Evolutionary conservation across 306 rosid genomes (phyloP), one percentile per base, ranked within the genome.

Genomic region (Prinsepia uniflora): DNA sequence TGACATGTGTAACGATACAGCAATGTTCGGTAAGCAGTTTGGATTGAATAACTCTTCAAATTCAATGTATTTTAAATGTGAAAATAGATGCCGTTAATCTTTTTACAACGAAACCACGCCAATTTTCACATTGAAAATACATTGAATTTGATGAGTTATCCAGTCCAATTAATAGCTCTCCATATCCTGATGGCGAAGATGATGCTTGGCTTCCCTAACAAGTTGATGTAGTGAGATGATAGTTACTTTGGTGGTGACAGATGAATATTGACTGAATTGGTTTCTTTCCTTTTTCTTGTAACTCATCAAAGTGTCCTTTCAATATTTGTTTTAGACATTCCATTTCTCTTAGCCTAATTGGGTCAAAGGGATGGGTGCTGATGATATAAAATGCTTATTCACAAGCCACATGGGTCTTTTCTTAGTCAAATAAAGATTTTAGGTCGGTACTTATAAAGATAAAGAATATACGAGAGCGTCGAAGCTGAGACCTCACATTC

Each of bases 271-370:
- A 8, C 9, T 15, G 48, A 53, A 63, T 44, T 14, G 17, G 39
- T 24, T 18, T 11, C 34, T 44, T 62, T 30, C 3, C 2, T 30
- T 30, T 11, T 45, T 76, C 22, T 5, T 14, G 22, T 50, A 14
- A 15, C 19, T n/a, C 1, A n/a, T 13, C 52, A 2, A 30, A 56
- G 36, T 44, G 54, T 68, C 20, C 15, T 61, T 42, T 2, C 20
- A 57, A 30, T 34, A 42, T 68, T 68, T 50, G 60, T 74, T 20
- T 9, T 39, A 52, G 49, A 70, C n/a, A 64, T 39, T 47, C 63
- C 45, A 17, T 18, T 63, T 67, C 36, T 66, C 65, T 72, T 10
- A 15, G 50, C 81, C 43, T 52, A 63, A 20, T 64, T 70, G 19
- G 30, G 48, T 50, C 52, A 18, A 52, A 52, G 44, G n/a, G 49